phyloP scores from a whole-genome alignment of 2,329 filamentous ascomycete species.

The Chaetoscypha palmicola region DNA sequence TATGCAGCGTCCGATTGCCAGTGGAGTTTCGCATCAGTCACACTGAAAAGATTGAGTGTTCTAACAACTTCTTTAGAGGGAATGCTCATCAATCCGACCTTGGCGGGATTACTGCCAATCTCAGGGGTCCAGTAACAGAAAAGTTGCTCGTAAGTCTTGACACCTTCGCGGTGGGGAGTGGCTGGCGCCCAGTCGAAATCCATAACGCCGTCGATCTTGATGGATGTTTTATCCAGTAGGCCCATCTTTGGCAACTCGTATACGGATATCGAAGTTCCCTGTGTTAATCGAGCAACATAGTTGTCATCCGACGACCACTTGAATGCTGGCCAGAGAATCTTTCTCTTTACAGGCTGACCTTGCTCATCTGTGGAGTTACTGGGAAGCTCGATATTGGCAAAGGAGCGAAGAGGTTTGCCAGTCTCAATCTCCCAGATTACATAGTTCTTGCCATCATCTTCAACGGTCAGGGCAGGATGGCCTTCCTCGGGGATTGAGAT shows the following conservation, averaged over 20 bases:
- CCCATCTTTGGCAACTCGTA: slow-evolving; percentile 88
- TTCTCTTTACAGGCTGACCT: slow-evolving; percentile 69
- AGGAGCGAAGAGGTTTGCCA: slow-evolving; percentile 82
- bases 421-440: slow-evolving; percentile 97
- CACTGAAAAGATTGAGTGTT: slow-evolving; percentile 95
- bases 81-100: slow-evolving; percentile 93
- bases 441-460: slow-evolving; percentile 99
- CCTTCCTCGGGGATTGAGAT: slow-evolving; percentile 86
- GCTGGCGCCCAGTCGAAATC: slow-evolving; percentile 98
- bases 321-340: slow-evolving; percentile 97
- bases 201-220: slow-evolving; percentile 94
- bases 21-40: slow-evolving; percentile 94
- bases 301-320: slow-evolving; percentile 99
- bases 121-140: slow-evolving; percentile 99
- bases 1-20: slow-evolving; percentile 96
- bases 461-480: slow-evolving; percentile 74
- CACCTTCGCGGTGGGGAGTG: slow-evolving; percentile 69
- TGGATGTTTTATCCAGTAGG: slow-evolving; percentile 78
- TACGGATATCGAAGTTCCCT: slow-evolving; percentile 81
- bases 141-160: slow-evolving; percentile 91
- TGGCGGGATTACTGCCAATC: slow-evolving; percentile 94
- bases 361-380: slow-evolving; percentile 52
- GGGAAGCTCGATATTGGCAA: slow-evolving; percentile 79
- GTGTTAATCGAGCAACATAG: slow-evolving; percentile 88
- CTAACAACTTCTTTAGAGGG: slow-evolving; percentile 91